These are phyloP conservation scores for Fusarium phyllophilum DNA, from an alignment of 2,329 filamentous ascomycete genomes.

Conservation along the genomic window DNA sequence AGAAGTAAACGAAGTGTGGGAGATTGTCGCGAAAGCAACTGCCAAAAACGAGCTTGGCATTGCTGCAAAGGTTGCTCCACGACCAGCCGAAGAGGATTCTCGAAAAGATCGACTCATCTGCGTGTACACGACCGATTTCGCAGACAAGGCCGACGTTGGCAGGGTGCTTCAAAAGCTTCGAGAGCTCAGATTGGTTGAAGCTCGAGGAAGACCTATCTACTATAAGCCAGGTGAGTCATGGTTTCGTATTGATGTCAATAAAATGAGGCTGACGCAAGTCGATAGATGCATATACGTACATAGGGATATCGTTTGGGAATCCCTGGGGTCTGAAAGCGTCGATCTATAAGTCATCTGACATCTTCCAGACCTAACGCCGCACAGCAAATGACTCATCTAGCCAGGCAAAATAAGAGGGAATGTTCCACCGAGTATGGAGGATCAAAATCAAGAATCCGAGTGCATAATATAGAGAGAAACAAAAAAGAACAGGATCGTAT, in stretches of 20 bases:
- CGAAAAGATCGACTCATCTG: conserved; percentile 71
- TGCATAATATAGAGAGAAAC: conserved; percentile 1
- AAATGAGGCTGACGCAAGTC: conserved; percentile 21
- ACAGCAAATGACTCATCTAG: conserved; percentile 15
- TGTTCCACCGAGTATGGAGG: not conserved
- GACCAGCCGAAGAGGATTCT: conserved; percentile 53
- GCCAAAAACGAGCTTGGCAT: conserved; percentile 76
- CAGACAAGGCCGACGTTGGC: conserved; percentile 73
- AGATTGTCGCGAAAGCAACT: conserved; percentile 71
- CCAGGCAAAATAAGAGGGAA: not conserved
- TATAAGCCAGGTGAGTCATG: conserved; percentile 76
- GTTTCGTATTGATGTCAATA: not conserved
- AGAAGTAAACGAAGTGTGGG: conserved; percentile 73
- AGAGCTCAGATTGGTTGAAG: conserved; percentile 68
- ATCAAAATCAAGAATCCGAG: not conserved
- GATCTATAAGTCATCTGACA: conserved; percentile 61
- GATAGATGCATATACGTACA: conserved; percentile 73
- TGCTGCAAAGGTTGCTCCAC: conserved; percentile 76
- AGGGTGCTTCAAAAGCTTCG: conserved; percentile 72
- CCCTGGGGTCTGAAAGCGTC: conserved; percentile 70
- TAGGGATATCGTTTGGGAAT: conserved; percentile 70
- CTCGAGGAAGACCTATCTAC: conserved; percentile 66
- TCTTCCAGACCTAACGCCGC: conserved; percentile 42
- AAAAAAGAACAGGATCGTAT: conserved; percentile 19
- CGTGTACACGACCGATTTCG: conserved; percentile 81